These are phyloP conservation scores for Aphanomyces cochlioides DNA, from an alignment of 352 stramenopile species.

Conservation along the genomic window DNA sequence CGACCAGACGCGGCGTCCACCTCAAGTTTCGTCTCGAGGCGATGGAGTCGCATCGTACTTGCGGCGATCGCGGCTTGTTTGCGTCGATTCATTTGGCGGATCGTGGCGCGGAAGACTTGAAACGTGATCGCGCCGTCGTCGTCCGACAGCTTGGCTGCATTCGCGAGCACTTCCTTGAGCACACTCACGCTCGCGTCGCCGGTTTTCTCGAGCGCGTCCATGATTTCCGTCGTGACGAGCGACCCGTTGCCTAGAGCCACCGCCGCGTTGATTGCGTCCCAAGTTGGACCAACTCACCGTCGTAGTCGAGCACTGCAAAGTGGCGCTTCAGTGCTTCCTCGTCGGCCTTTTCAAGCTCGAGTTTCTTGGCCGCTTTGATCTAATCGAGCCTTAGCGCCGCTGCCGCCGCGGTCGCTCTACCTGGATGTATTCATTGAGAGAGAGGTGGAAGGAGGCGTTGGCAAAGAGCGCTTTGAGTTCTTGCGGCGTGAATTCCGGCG, in stretches of 20 bases:
- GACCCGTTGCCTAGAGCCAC: conserved; percentile 19
- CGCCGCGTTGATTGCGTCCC: neutral
- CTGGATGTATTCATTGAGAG: conserved; percentile 16
- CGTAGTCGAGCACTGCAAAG: conserved; percentile 29
- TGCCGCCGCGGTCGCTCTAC: neutral
- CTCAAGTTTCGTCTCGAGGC: conserved; percentile 43
- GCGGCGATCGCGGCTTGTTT: conserved; percentile 58
- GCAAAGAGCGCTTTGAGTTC: conserved; percentile 18
- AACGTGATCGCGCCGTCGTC: conserved; percentile 65
- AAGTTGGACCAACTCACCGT: neutral
- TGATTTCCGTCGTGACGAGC: conserved; percentile 26
- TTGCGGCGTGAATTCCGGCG: conserved; percentile 9
- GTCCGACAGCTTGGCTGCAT: conserved; percentile 3
- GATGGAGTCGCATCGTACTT: conserved; percentile 50
- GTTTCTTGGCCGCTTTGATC: conserved; percentile 27
- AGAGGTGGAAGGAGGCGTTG: conserved; percentile 22
- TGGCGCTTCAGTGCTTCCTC: conserved; percentile 29
- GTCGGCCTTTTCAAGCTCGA: conserved; percentile 10
- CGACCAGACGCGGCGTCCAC: conserved; percentile 12
- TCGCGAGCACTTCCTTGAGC: conserved; percentile 11
- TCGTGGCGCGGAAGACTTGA: conserved; percentile 51
- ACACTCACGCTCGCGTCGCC: conserved; percentile 24
- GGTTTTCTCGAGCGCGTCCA: conserved; percentile 25
- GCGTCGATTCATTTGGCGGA: conserved; percentile 58
- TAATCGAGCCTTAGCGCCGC: neutral